Base-by-base conservation (phyloP, 2,329 filamentous ascomycete species). In the Trichophyton schoenleinii region DNA sequence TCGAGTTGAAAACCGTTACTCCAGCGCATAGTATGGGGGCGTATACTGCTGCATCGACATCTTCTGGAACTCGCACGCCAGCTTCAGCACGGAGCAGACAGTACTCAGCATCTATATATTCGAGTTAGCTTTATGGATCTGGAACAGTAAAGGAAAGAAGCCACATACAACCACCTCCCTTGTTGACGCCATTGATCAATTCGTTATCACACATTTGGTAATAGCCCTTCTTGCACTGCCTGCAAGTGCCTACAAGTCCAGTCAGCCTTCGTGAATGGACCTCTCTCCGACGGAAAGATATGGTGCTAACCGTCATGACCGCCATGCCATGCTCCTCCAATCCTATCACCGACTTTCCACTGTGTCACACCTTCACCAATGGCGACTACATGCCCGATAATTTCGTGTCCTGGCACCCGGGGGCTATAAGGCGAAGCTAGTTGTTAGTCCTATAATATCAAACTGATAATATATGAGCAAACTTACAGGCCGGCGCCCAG, bases 271-370 rank as follows among this genome's bases (percentile, higher is more conserved):
- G 18, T 18, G n/a, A 20, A 44, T 8, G 9, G n/a, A n/a, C n/a
- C 41, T 18, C 20, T 3, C 3, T 52, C n/a, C 42, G 34, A n/a
- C 8, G n/a, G 18, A 8, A 8, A 22, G n/a, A 55, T 53, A 31
- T 57, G 31, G 15, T 42, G 9, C 46, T 42, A 64, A 71, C 68
- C 66, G 61, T 70, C 68, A 68, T 77, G 69, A 68, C 81, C 83
- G 61, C 86, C 86, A 68, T 88, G 86, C 86, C 86, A 89, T 0
- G 80, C 72, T 0, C 81, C 84, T 11, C 88, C 88, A 2, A 89
- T 82, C 2, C 84, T 78, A 62, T 89, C 85, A 6, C 87, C 87
- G 0, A 82, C 74, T 61, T 81, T 77, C 77, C 86, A 84, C 25
- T 76, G 74, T 61, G 77, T 80, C 20, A 68, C 67, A 1, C 71